Evolutionary conservation across 345 rosid species (phyloP).

Genomic region (Mangifera indica): DNA sequence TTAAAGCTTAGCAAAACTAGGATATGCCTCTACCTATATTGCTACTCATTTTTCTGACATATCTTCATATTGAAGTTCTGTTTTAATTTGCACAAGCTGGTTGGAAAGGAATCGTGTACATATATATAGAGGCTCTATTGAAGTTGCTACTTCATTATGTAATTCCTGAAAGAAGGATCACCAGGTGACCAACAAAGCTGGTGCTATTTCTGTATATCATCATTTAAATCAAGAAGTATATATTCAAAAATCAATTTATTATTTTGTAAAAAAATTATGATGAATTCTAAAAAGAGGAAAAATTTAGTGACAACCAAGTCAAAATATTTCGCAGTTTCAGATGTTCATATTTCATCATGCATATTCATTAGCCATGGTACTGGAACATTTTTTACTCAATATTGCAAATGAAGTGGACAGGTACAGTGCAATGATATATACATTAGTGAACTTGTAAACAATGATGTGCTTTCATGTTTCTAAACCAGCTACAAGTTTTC

Average conservation of each 20-base stretch:
- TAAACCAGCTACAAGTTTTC: background rate
- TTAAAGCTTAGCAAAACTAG: background rate
- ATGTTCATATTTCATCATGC: background rate
- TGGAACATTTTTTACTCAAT: constrained; percentile 11
- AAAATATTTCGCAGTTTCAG: background rate
- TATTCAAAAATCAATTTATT: no score
- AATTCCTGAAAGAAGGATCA: background rate
- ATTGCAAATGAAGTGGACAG: constrained; percentile 65
- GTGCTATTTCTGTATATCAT: no score
- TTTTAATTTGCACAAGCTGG: background rate
- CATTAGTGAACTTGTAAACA: background rate
- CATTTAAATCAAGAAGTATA: background rate
- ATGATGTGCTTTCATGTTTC: background rate
- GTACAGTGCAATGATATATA: constrained; percentile 32
- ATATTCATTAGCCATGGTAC: no score
- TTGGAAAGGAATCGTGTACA: background rate
- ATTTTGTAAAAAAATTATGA: background rate
- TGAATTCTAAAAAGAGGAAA: background rate
- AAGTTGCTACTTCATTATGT: background rate
- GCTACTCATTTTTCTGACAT: background rate
- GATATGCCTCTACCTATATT: background rate
- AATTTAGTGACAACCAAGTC: background rate
- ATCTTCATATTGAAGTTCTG: background rate
- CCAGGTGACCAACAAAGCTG: no score
- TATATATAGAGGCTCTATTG: background rate